phyloP scores from a whole-genome alignment of 345 rosid genomes.

The Cardiospermum halicacabum region DNA sequence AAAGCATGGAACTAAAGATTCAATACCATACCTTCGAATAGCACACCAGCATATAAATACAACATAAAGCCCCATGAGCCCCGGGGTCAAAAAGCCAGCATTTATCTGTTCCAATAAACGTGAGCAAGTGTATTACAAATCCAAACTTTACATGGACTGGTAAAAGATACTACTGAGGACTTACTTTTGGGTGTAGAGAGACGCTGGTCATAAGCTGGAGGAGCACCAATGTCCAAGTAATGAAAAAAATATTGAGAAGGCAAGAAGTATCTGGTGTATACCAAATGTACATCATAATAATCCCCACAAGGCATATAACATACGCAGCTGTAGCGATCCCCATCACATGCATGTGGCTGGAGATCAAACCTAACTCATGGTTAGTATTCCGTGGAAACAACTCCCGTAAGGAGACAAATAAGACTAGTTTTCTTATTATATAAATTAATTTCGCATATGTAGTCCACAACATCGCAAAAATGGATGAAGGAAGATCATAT shows the following conservation, averaged over 20 bases:
- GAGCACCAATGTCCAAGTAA: constrained; percentile 88
- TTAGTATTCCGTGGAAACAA: not conserved
- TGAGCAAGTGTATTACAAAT: not conserved
- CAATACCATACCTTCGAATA: constrained; percentile 60
- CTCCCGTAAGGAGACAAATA: not conserved
- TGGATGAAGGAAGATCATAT: not conserved
- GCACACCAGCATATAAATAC: constrained; percentile 97
- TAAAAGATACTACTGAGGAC: not conserved
- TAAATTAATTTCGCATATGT: not conserved
- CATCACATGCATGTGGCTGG: constrained; percentile 80
- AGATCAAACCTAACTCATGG: constrained; percentile 10
- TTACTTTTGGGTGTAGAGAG: constrained; percentile 83
- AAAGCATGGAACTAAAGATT: not conserved
- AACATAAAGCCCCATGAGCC: constrained; percentile 94
- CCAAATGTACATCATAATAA: constrained; percentile 94
- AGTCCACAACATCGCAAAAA: not conserved
- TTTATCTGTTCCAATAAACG: constrained; percentile 48
- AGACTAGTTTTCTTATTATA: not conserved
- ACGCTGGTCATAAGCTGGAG: constrained; percentile 91
- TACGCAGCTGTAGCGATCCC: constrained; percentile 62
- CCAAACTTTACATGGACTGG: not conserved
- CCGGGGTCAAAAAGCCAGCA: constrained; percentile 77
- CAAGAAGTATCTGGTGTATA: constrained; percentile 81
- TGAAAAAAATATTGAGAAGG: constrained; percentile 86
- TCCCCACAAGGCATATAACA: constrained; percentile 67